These are phyloP conservation scores for Tubosaeta sp. DNA, from an alignment of 768 basidiomycete species.

Conservation along the genomic window DNA sequence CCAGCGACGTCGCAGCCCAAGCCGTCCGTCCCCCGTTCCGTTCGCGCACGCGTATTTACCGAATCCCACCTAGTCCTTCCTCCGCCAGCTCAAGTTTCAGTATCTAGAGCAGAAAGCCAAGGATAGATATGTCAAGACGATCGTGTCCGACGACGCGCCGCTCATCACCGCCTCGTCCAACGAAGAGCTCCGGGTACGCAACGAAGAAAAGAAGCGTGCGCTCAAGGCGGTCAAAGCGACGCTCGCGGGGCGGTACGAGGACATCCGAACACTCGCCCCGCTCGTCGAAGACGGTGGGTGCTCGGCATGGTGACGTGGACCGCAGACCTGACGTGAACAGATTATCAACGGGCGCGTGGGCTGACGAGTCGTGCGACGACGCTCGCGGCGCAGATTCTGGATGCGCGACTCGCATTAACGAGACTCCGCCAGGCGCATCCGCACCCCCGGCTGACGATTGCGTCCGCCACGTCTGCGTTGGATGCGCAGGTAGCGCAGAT, in stretches of 20 bases:
- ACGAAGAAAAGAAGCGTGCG: conserved; percentile 66
- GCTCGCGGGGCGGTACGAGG: conserved; percentile 57
- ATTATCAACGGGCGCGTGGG: conserved; percentile 54
- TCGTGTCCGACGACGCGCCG: conserved; percentile 83
- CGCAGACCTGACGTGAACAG: conserved; percentile 31
- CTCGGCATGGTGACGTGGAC: background rate
- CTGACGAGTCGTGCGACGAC: conserved; percentile 50
- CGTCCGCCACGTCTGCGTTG: conserved; percentile 68
- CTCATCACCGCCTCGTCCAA: conserved; percentile 80
- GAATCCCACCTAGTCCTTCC: conserved; percentile 47
- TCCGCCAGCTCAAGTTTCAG: conserved; percentile 83
- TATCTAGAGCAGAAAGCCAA: conserved; percentile 91
- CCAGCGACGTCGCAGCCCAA: conserved; percentile 56
- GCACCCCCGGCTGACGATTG: conserved; percentile 72
- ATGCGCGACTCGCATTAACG: conserved; percentile 74
- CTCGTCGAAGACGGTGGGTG: conserved; percentile 58
- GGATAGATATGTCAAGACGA: conserved; percentile 80
- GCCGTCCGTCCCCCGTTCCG: conserved; percentile 40
- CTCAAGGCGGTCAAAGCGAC: conserved; percentile 62
- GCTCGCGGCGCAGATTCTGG: conserved; percentile 74
- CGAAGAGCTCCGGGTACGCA: conserved; percentile 52
- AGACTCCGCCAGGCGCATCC: conserved; percentile 80
- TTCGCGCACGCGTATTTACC: background rate
- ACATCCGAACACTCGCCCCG: conserved; percentile 60
- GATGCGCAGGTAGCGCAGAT: conserved; percentile 76